A percentile compares a stretch with the other conserved stretches of the same genome.
Evolutionary conservation across 495 filamentous ascomycete species (phyloP).

Genomic region (Penicillium cataractarum): DNA sequence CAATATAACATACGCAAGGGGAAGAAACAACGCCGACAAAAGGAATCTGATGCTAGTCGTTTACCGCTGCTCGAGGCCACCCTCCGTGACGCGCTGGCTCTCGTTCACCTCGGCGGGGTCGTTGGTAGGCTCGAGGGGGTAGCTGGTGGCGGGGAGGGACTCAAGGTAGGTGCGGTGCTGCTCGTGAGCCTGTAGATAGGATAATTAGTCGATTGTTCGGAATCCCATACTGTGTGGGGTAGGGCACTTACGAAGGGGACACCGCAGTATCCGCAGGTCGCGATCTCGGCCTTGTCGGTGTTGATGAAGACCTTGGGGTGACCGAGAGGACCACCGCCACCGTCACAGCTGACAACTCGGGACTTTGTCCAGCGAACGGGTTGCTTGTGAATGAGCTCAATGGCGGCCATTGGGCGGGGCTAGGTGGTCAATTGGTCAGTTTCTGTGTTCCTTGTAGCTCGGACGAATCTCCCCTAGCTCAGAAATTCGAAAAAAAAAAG

Average conservation of each 20-base stretch:
- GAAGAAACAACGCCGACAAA: conserved; percentile 49
- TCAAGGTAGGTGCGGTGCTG: conserved; percentile 81
- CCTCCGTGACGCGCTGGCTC: conserved; percentile 56
- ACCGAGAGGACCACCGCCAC: conserved; percentile 87
- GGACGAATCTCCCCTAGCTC: not conserved
- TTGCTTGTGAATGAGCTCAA: conserved; percentile 93
- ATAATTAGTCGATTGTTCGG: not conserved
- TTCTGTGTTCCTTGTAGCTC: conserved; percentile 8
- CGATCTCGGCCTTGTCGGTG: conserved; percentile 93
- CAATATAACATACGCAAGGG: conserved; percentile 28
- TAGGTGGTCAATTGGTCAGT: conserved; percentile 41
- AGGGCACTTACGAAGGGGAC: conserved; percentile 78
- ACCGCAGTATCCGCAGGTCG: conserved; percentile 90
- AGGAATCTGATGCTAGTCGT: conserved; percentile 37
- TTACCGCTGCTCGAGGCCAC: conserved; percentile 57
- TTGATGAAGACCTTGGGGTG: conserved; percentile 97
- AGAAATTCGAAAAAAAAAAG: not conserved
- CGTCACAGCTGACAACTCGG: conserved; percentile 82
- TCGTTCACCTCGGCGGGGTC: conserved; percentile 57
- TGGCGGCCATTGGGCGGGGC: conserved; percentile 87
- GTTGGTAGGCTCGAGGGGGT: conserved; percentile 64
- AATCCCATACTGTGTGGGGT: not conserved
- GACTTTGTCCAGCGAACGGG: conserved; percentile 90
- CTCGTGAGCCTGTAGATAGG: conserved; percentile 70
- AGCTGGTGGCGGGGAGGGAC: conserved; percentile 75